A percentile compares a stretch with the other conserved stretches of the same genome.
Conservation (phyloP, 2,329 filamentous ascomycete genomes). For the Fusarium sp. region DNA sequence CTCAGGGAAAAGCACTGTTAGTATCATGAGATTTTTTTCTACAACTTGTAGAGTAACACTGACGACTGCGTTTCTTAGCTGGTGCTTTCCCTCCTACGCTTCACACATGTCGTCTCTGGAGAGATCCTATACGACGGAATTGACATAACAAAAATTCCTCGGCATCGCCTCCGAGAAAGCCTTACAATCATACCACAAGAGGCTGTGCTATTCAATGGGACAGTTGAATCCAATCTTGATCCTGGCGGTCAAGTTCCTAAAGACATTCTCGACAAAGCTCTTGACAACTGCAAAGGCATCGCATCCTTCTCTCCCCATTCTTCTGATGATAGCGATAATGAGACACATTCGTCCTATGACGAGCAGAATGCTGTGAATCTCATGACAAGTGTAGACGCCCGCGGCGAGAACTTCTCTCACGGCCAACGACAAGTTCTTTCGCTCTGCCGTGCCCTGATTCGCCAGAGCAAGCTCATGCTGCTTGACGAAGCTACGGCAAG, state of each 20-base stretch:
- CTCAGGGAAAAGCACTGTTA: conserved; percentile 84
- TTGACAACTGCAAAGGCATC: conserved; percentile 72
- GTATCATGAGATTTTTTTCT: conserved; percentile 38
- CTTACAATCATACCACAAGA: conserved; percentile 72
- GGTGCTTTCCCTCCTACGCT: conserved; percentile 66
- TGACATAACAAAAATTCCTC: conserved; percentile 65
- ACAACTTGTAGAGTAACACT: conserved; percentile 5
- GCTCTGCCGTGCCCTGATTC: conserved; percentile 67
- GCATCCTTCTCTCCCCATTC: conserved; percentile 62
- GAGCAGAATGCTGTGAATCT: conserved; percentile 51
- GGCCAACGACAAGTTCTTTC: conserved; percentile 70
- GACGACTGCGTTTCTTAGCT: conserved; percentile 49
- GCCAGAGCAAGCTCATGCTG: conserved; percentile 67
- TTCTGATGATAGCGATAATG: conserved; percentile 50
- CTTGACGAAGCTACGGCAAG: conserved; percentile 71
- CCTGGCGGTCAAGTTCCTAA: conserved; percentile 69
- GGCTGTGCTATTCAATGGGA: conserved; percentile 67
- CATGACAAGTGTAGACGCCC: conserved; percentile 62
- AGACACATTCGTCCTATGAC: conserved; percentile 29
- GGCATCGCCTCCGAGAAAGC: conserved; percentile 63
- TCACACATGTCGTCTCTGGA: conserved; percentile 64
- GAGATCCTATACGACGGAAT: conserved; percentile 67
- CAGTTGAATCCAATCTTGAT: conserved; percentile 70
- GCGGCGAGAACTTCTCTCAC: conserved; percentile 68
- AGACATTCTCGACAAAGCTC: conserved; percentile 66